Evolutionary conservation across 768 basidiomycete genomes (phyloP), one percentile per base, ranked within the genome.

Genomic region (Termitomyces sp.): DNA sequence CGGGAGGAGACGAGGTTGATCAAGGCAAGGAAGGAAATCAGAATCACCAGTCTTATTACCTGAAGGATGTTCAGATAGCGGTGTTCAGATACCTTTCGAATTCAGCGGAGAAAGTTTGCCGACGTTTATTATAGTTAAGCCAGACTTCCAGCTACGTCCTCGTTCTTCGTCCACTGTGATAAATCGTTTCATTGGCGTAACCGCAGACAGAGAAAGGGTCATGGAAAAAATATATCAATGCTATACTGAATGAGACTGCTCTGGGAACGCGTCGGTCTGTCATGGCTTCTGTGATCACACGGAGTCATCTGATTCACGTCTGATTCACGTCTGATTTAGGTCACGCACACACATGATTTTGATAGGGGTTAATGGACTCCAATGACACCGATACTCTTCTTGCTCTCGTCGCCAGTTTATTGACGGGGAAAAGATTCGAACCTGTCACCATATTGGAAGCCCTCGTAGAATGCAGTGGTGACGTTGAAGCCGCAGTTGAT

Each of bases 351-450:
- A 33, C 12, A 12, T 12, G 12, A 37, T 7, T 17, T 38, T 5
- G 15, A 35, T 14, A 35, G 35, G 35, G 17, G 26, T n/a, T 26
- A 28, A 63, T 63, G 60, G 55, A 61, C 17, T 48, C 56, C 19
- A 54, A 40, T 53, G 86, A 89, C 69, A 91, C 86, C 0, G 89
- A 91, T 31, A 81, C 74, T 7, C 74, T 90, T 35, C 72, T 91
- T 43, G 87, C 82, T 10, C 71, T 89, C 55, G 80, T 89, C n/a
- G 70, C 75, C 15, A 89, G 87, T 65, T 71, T 88, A 14, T 67
- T 89, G 15, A 68, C 57, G 47, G 60, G 41, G 55, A 63, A 49
- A 54, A 52, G 67, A 53, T 68, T 73, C 3, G 67, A 72, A 33
- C 74, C 77, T 43, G 69, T 71, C 21, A 62, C 66, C 7, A 75